Evolutionary conservation across 139 green algal species (phyloP).

Genomic region (Chlorella ohadii): DNA sequence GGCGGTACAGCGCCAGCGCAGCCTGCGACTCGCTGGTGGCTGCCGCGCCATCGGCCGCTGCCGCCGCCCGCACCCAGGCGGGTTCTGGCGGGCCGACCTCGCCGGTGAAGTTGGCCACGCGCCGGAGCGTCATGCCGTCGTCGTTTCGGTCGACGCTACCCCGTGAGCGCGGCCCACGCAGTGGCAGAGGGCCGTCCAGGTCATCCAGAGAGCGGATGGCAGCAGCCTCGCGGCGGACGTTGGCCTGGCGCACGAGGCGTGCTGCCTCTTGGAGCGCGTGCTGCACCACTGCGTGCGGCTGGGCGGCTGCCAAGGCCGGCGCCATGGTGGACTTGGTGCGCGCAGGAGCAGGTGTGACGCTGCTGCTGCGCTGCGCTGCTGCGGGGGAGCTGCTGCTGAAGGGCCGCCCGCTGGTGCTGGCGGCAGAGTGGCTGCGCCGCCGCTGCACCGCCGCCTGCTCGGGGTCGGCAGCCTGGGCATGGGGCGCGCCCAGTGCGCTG

Average conservation of each 20-base stretch:
- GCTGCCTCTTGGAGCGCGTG: background rate
- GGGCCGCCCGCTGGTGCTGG: background rate
- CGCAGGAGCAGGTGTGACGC: background rate
- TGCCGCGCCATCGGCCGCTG: background rate
- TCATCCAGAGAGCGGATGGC: no score
- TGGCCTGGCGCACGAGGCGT: background rate
- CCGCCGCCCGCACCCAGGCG: background rate
- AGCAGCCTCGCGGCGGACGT: no score
- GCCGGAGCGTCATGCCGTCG: no score
- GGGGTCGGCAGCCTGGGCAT: background rate
- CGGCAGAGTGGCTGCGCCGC: background rate
- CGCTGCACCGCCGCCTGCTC: background rate
- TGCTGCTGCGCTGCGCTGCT: background rate
- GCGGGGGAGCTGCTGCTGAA: constrained; percentile 4
- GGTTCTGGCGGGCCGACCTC: background rate
- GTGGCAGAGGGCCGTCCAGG: no score
- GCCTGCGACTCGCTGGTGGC: background rate
- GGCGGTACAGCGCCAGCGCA: constrained; percentile 7
- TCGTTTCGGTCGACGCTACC: no score
- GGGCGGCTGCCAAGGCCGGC: background rate
- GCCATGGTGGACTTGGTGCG: background rate
- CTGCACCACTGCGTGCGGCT: background rate
- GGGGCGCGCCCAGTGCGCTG: constrained; percentile 19
- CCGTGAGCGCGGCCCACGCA: no score
- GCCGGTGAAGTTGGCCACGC: no score